Percentiles rank a stretch among this genome's conserved stretches.
Conservation (phyloP, 2,329 filamentous ascomycete genomes). For the Exophiala sp. region DNA sequence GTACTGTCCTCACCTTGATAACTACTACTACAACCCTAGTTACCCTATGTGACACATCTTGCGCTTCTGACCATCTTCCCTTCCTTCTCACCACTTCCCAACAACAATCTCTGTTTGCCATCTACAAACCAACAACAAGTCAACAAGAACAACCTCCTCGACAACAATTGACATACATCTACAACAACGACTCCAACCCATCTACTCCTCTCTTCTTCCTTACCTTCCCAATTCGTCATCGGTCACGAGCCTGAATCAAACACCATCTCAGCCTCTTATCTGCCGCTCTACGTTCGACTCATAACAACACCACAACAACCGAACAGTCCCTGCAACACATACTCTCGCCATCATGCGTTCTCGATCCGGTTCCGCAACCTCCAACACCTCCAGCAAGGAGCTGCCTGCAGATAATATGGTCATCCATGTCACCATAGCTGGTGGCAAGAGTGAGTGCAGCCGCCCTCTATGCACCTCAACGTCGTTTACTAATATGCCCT, state of each 20-base stretch:
- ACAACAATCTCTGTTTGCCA: background rate
- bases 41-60: background rate
- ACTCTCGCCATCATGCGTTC: slow-evolving; percentile 22
- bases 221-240: slow-evolving; percentile 25
- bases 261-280: slow-evolving; percentile 10
- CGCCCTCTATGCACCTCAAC: slow-evolving; percentile 12
- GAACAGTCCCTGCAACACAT: background rate
- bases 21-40: no score
- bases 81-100: background rate
- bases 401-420: slow-evolving; percentile 54
- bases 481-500: slow-evolving; percentile 15
- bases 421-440: slow-evolving; percentile 60
- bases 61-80: background rate
- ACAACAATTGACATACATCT: no score
- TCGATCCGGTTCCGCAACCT: slow-evolving; percentile 21
- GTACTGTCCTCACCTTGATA: background rate
- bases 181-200: background rate
- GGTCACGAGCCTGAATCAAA: slow-evolving; percentile 17
- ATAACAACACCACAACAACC: background rate
- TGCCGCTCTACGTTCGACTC: slow-evolving; percentile 1
- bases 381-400: slow-evolving; percentile 35
- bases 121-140: no score
- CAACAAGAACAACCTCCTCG: no score
- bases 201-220: slow-evolving; percentile 34
- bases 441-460: slow-evolving; percentile 53